Base-by-base conservation (phyloP, 192 early-diverging fungal genomes). In the Coemansia sp. region DNA sequence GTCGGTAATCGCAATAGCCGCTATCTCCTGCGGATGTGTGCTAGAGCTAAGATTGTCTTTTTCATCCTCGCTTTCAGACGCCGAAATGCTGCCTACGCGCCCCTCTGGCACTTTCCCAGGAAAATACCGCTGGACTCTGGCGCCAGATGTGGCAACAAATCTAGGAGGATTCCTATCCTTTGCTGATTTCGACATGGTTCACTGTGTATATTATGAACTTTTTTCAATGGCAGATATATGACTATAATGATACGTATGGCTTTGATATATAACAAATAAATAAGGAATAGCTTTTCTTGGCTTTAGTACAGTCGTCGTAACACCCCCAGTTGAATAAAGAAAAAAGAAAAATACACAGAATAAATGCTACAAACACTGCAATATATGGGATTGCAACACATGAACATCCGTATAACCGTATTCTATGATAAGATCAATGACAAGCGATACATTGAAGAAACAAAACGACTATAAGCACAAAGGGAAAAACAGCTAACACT, bases 71-170 rank as follows among this genome's bases (percentile, higher is more conserved):
- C 52, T 68, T 11, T 78, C 80, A 1, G 76, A 78, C 3, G 57
- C 76, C 13, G 76, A 78, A 39, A 83, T 55, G 21, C 74, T 66
- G 32, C 60, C 41, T 0, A 58, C 51, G 1, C 18, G 26, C 46
- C 32, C 55, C 21, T 66, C 65, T 5, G 80, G 80, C 40, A 72
- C 80, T 55, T 83, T 83, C 6, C 80, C 80, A 7, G 80, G 80
- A 61, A 83, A 83, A 55, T 83, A 83, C 15, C 80, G 72, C 59
- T 63, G 61, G 1, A 75, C 73, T 22, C 61, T 71, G 32, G 51
- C 72, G 7, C 80, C 76, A 7, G 80, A 83, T 5, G 75, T 83
- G 21, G 69, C 65, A 4, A 72, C 74, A 6, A 43, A 62, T 43
- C 18, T 64, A 5, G 72, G 22, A 3, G 60, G 19, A 21, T 41